These are phyloP conservation scores for Cystobasidium onofrii DNA, from an alignment of 768 basidiomycete genomes.

Conservation along the genomic window DNA sequence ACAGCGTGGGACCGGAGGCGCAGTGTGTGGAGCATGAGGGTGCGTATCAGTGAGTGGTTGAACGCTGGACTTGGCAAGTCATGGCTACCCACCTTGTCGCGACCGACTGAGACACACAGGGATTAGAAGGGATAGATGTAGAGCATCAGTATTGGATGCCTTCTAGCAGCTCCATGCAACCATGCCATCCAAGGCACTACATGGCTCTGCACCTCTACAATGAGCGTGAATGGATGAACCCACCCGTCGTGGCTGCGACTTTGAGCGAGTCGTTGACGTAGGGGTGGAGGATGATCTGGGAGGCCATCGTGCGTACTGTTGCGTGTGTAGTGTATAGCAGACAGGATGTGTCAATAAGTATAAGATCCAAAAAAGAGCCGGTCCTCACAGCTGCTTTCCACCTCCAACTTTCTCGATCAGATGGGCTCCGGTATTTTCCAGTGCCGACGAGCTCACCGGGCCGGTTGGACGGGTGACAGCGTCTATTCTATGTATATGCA, in stretches of 20 bases:
- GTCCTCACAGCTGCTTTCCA: neutral
- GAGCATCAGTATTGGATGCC: constrained; percentile 10
- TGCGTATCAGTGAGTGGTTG: neutral
- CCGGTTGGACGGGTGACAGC: neutral
- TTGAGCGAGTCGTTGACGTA: constrained; percentile 24
- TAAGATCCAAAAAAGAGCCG: neutral
- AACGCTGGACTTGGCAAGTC: neutral
- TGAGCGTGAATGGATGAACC: too few species aligned
- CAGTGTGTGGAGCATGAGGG: too few species aligned
- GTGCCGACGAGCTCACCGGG: neutral
- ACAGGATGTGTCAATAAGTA: too few species aligned
- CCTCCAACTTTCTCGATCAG: neutral
- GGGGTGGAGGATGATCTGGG: constrained; percentile 19
- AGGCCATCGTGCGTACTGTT: neutral
- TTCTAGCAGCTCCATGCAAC: neutral
- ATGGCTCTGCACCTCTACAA: too few species aligned
- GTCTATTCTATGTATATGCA: neutral
- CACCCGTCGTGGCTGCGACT: constrained; percentile 22
- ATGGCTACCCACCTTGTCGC: constrained; percentile 19
- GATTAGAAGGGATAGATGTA: neutral
- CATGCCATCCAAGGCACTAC: too few species aligned
- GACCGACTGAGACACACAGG: constrained; percentile 10
- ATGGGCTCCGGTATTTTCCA: neutral
- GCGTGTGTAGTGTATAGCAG: too few species aligned
- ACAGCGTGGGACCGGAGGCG: neutral